Evolutionary conservation across 1,139 yeast species (phyloP), one percentile per base, ranked within the genome.

Genomic region (Hemisphaericaspora subhashii): DNA sequence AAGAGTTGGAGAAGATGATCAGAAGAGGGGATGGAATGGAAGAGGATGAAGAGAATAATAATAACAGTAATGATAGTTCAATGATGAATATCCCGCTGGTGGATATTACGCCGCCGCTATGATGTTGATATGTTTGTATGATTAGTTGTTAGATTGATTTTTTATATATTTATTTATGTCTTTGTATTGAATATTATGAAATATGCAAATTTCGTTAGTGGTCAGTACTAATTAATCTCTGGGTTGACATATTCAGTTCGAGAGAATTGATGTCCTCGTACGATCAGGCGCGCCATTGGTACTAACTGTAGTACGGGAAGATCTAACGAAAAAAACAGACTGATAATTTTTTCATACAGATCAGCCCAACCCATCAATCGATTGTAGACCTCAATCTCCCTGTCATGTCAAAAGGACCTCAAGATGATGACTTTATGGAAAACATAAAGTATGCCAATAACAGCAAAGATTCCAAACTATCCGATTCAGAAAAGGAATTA

Each of bases 401-500:
- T 18, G 29, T n/a, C 34, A 49, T 49, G 53, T 46, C 53, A 24
- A 33, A 43, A 27, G 46, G 41, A 23, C 39, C 44, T 11, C 48
- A 44, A 20, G 49, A 50, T 36, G 53, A 48, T 25, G 51, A 48
- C 13, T 46, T 50, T 37, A 45, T 48, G 48, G 51, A 50, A 15
- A 36, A 27, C 20, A 40, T 48, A 35, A 46, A 44, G 23, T 39
- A 36, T 22, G 33, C 43, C 10, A 20, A 37, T 4, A 22, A 27
- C 5, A 18, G 45, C 14, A 35, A 37, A 17, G 46, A 42, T 36
- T 35, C 42, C 24, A 38, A 45, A 32, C 44, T 45, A 31, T 31
- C 61, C 2, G 45, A 49, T 23, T 58, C 62, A 23, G 68, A 70
- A 42, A 58, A 68, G 40, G 58, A 65, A 38, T 46, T 68, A 13